Evolutionary conservation across 2,329 filamentous ascomycete species (phyloP), one percentile per base, ranked within the genome.

Genomic region (Arthrobotrys musiformis): DNA sequence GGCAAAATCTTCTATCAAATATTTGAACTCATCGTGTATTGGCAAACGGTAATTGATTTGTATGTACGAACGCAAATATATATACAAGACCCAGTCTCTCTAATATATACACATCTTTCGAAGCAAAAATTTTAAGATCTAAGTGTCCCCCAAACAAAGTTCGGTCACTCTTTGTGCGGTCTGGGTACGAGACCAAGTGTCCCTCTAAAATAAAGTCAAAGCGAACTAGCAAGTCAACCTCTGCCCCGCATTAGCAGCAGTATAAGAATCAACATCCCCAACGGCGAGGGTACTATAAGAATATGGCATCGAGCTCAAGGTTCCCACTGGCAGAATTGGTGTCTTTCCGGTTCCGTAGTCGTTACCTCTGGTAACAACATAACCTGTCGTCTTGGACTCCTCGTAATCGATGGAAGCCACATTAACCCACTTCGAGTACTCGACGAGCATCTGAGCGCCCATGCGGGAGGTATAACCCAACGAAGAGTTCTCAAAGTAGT

Each of bases 401-500:
- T 61, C 60, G 26, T 77, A 77, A 30, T 77, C 72, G 19, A 70
- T 70, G 1, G 58, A 61, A 9, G 58, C 60, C 22, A 77, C 64
- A 15, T 66, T 77, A 35, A 83, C 79, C 84, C 84, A 70, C 19
- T 82, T 82, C n/a, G 84, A 83, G 63, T 87, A 88, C 84, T 90
- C 86, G 26, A 89, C 85, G 24, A 89, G 85, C 22, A 89, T 83
- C 82, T 89, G 85, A 13, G 88, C 87, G 9, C 85, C 86, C 80
- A 86, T 84, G 63, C 87, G 86, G 61, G 87, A 86, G 84, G 89
- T 89, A 84, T 90, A 86, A 50, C 85, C 87, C 52, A 86, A 86
- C 50, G 82, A 84, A 60, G 84, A 82, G 78, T 86, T 81, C 79
- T 83, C 82, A 81, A 84, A 84, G 82, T 85, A 86, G 81, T 84